These are phyloP conservation scores for Zymoseptoria ardabiliae DNA, from an alignment of 2,329 filamentous ascomycete species.

Conservation along the genomic window DNA sequence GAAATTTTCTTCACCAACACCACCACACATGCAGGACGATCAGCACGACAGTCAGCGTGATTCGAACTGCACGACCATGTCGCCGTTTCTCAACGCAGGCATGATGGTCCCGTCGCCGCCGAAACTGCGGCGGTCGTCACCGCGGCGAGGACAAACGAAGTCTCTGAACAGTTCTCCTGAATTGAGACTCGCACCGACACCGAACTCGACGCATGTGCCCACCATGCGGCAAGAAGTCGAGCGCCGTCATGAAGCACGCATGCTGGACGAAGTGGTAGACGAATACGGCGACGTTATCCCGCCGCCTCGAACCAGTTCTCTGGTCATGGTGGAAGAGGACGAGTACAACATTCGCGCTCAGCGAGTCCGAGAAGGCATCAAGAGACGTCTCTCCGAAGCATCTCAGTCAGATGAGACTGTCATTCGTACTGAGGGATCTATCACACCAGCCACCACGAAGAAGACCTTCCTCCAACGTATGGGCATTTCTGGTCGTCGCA, in stretches of 20 bases:
- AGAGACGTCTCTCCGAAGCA: not conserved
- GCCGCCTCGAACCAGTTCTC: not conserved
- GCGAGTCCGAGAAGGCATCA: not conserved
- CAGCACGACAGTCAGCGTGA: slow-evolving; percentile 8
- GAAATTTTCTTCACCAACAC: not conserved
- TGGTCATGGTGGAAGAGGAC: not conserved
- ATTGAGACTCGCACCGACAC: not conserved
- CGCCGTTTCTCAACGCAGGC: slow-evolving; percentile 23
- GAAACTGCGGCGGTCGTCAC: not conserved
- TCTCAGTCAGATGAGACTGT: not conserved
- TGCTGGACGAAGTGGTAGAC: not conserved
- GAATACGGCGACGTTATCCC: not conserved
- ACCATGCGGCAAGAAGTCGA: not conserved
- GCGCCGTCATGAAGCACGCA: not conserved
- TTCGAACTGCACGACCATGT: slow-evolving; percentile 23
- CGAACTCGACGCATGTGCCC: not conserved
- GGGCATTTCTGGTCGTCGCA: slow-evolving; percentile 1
- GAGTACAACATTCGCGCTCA: not conserved
- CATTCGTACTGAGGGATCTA: not conserved
- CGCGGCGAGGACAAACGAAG: not conserved
- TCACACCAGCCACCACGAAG: not conserved
- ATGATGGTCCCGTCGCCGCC: slow-evolving; percentile 5
- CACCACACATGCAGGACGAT: not conserved
- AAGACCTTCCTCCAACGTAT: slow-evolving; percentile 4
- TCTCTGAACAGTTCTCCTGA: not conserved